Conservation (phyloP, 139 green algal species). For the Chlorella ohadii region DNA sequence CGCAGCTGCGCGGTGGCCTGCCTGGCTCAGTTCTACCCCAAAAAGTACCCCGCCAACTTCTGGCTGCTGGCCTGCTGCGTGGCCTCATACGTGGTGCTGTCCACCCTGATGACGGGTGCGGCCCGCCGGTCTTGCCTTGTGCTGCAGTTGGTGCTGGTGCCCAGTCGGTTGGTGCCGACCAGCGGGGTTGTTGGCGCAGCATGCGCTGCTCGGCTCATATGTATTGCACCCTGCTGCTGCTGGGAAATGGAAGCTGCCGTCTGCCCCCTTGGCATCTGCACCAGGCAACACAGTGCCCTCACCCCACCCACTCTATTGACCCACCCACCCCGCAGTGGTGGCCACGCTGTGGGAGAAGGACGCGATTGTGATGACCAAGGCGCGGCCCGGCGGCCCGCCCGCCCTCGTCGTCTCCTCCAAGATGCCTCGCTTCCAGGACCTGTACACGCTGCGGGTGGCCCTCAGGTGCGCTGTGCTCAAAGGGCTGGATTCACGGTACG, state of each 20-base stretch:
- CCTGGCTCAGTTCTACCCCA: slow-evolving; percentile 80
- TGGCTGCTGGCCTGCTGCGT: slow-evolving; percentile 70
- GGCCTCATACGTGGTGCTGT: slow-evolving; percentile 65
- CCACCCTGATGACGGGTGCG: slow-evolving; percentile 55
- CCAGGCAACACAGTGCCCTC: no score
- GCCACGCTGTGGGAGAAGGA: slow-evolving; percentile 63
- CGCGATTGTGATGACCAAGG: slow-evolving; percentile 63
- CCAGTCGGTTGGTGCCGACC: no score
- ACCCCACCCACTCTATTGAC: no score
- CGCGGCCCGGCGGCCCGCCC: background rate
- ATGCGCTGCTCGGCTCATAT: no score
- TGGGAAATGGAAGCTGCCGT: no score
- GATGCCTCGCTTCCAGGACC: slow-evolving; percentile 47
- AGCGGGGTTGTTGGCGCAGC: no score
- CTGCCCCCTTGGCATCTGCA: no score
- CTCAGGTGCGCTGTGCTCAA: background rate
- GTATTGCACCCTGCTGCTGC: no score
- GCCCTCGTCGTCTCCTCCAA: slow-evolving; percentile 43
- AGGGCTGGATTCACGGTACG: background rate
- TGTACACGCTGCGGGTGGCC: slow-evolving; percentile 54
- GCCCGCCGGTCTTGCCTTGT: no score
- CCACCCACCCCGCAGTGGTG: slow-evolving; percentile 35
- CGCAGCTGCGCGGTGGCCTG: slow-evolving; percentile 69
- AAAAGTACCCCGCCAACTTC: slow-evolving; percentile 73
- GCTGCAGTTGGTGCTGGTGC: background rate